Evolutionary conservation across 1,284 basidiomycete genomes (phyloP).

Genomic region (Cutaneotrichosporon dermatis): DNA sequence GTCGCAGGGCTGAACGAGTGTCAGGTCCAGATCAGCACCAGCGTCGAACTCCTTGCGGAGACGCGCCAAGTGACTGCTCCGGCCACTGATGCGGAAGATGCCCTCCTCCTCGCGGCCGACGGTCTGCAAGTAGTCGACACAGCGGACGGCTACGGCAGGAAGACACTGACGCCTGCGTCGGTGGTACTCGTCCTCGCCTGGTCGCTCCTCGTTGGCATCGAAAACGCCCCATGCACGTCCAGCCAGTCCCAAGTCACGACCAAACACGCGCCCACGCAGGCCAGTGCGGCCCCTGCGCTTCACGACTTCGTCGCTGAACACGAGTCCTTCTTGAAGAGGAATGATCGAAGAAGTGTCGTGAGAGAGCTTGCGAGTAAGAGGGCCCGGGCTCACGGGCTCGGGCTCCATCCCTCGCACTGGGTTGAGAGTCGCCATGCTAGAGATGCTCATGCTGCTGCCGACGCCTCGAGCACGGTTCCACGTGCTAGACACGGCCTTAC

Average conservation of each 20-base stretch:
- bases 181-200: constrained; percentile 24
- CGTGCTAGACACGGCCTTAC: constrained; percentile 40
- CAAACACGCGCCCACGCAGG: constrained; percentile 34
- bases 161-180: constrained; percentile 33
- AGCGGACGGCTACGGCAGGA: constrained; percentile 46
- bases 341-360: constrained; percentile 18
- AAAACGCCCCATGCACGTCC: constrained; percentile 34
- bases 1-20: constrained; percentile 68
- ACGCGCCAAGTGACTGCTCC: constrained; percentile 61
- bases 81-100: constrained; percentile 49
- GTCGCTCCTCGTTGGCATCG: constrained; percentile 21
- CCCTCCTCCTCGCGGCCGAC: constrained; percentile 50
- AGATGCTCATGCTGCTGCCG: constrained; percentile 38
- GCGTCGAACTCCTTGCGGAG: constrained; percentile 77
- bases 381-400: constrained; percentile 11
- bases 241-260: constrained; percentile 32
- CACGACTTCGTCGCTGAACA: constrained; percentile 21
- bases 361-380: constrained; percentile 18
- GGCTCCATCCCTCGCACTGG: constrained; percentile 6
- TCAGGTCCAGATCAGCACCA: constrained; percentile 79
- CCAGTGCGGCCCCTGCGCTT: constrained; percentile 20
- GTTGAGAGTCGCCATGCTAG: constrained; percentile 14
- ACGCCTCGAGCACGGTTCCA: constrained; percentile 42
- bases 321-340: not conserved
- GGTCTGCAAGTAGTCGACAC: constrained; percentile 46